These are phyloP conservation scores for Poronia punctata DNA, from an alignment of 495 filamentous ascomycete species.

Conservation along the genomic window DNA sequence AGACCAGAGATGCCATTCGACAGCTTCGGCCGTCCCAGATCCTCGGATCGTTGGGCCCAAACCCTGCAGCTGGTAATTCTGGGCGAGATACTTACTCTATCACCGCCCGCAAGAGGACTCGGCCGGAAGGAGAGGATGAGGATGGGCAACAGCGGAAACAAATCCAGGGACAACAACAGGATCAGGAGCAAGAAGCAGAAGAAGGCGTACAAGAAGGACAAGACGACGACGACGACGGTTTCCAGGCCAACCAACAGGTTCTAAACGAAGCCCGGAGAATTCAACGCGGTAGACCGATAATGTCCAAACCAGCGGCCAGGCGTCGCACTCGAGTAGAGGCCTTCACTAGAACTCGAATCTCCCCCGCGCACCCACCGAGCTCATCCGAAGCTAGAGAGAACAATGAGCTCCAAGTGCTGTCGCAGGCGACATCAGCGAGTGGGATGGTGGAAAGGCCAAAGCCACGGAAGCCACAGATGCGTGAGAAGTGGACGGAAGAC, in stretches of 20 bases:
- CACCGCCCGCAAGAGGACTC: too few relatives aligned
- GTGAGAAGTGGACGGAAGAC: conserved; percentile 35
- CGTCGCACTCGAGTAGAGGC: conserved; percentile 1
- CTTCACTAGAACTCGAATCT: too few relatives aligned
- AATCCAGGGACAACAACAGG: too few relatives aligned
- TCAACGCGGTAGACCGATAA: conserved; percentile 1
- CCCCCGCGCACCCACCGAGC: too few relatives aligned
- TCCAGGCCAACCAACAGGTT: conserved; percentile 22
- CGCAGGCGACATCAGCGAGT: conserved; percentile 15
- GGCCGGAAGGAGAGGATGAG: too few relatives aligned
- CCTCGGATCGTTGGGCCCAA: conserved; percentile 1
- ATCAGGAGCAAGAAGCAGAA: not conserved
- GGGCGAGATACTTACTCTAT: too few relatives aligned
- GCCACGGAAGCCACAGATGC: conserved; percentile 33
- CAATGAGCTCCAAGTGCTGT: conserved; percentile 7
- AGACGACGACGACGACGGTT: conserved; percentile 16
- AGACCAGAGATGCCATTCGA: conserved; percentile 18
- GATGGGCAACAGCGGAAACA: too few relatives aligned
- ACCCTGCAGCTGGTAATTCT: not conserved
- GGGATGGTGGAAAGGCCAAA: conserved; percentile 8
- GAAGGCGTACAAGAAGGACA: conserved; percentile 9
- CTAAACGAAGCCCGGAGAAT: conserved; percentile 7
- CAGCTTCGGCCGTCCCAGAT: conserved; percentile 12
- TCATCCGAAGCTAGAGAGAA: too few relatives aligned
- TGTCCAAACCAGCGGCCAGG: not conserved